Conservation (phyloP, 805 yeast species). For the Ogataea methanolica region DNA sequence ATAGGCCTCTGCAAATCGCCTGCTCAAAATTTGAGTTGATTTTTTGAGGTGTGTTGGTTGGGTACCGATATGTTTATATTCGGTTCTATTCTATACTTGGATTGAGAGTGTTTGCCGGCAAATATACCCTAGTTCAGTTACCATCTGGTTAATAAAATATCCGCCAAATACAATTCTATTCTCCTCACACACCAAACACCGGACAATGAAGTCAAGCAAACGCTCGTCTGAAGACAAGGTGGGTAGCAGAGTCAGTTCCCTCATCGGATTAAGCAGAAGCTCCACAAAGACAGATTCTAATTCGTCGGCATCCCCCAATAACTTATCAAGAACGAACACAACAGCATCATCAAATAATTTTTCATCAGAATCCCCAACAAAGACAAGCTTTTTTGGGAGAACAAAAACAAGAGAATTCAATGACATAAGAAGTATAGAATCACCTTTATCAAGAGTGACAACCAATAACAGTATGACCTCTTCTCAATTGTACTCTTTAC, state of each 20-base stretch:
- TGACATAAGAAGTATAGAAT: conserved; percentile 20
- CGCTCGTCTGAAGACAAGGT: conserved; percentile 11
- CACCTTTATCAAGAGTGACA: conserved; percentile 23
- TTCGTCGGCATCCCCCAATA: conserved; percentile 3
- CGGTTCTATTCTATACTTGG: no score
- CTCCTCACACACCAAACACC: no score
- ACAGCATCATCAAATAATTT: conserved; percentile 10
- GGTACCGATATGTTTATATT: no score
- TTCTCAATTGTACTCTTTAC: conserved; percentile 18
- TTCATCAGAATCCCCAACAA: conserved; percentile 19
- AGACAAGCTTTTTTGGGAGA: conserved; percentile 17
- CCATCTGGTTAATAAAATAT: no score
- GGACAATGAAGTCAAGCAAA: conserved; percentile 14
- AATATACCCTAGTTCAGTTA: no score
- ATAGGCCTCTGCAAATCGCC: no score
- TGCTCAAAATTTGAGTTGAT: no score
- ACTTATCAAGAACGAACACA: conserved; percentile 17
- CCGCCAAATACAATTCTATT: no score
- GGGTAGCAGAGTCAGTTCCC: conserved; percentile 16
- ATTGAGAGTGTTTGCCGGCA: no score
- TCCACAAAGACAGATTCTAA: conserved; percentile 9
- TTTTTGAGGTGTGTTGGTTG: no score
- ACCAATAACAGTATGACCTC: conserved; percentile 22
- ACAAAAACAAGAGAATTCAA: conserved; percentile 8
- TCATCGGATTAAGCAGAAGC: conserved; percentile 20